Evolutionary conservation across 2,329 filamentous ascomycete genomes (phyloP).

Genomic region (Colletotrichum sp.): DNA sequence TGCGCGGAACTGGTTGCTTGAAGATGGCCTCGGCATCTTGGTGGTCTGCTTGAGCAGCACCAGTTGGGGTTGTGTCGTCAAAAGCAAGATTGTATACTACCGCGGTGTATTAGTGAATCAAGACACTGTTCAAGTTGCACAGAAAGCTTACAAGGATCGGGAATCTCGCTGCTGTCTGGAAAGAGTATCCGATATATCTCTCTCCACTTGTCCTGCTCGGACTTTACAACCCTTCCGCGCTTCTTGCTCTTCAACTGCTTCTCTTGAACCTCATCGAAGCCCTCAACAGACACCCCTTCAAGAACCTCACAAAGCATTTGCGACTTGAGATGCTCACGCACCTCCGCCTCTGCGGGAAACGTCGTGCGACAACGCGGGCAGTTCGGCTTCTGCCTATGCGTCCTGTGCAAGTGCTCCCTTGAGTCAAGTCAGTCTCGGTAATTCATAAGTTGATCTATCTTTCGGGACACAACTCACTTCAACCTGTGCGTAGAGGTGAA

Average conservation of each 20-base stretch:
- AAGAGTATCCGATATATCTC: neutral
- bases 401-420: neutral
- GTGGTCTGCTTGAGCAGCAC: neutral
- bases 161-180: neutral
- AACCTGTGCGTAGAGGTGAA: neutral
- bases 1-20: neutral
- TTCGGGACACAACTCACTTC: neutral
- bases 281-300: neutral
- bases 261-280: neutral
- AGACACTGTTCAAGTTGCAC: neutral
- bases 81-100: neutral
- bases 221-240: neutral
- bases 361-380: neutral
- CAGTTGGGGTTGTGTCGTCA: neutral
- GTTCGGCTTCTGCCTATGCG: neutral
- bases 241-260: neutral
- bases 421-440: neutral
- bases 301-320: neutral
- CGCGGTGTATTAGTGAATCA: neutral
- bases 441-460: fast-evolving
- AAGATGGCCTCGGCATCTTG: neutral
- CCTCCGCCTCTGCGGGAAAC: neutral
- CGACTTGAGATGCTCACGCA: neutral
- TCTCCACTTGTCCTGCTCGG: neutral
- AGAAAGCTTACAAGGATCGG: neutral